Conservation (phyloP, 129 eudicot genomes). For the Chrysanthemum seticuspe region DNA sequence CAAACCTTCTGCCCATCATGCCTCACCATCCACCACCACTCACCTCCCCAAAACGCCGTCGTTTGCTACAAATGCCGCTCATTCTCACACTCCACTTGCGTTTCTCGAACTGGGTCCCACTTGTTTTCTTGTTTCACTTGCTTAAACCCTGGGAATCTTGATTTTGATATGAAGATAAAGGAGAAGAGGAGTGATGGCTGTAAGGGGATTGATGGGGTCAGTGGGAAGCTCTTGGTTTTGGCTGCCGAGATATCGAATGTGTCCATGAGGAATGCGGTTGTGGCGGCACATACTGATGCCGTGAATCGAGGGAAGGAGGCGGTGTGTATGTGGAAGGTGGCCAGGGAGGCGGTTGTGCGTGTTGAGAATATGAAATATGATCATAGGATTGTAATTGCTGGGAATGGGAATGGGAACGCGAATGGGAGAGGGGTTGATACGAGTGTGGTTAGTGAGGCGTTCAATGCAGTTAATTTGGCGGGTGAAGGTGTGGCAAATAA, state of each 20-base stretch:
- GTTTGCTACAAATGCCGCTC: neutral
- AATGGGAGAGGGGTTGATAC: slow-evolving; percentile 17
- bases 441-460: slow-evolving; percentile 37
- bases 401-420: too few relatives aligned
- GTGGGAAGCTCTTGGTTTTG: neutral
- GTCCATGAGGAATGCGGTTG: neutral
- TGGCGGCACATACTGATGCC: neutral
- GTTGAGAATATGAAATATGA: neutral
- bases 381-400: neutral
- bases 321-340: neutral
- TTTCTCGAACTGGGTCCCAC: neutral
- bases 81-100: neutral
- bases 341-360: neutral
- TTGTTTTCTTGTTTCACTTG: neutral
- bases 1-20: neutral
- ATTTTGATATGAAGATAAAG: neutral
- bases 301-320: neutral
- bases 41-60: neutral
- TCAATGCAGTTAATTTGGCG: slow-evolving; percentile 50
- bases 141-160: neutral
- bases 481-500: neutral
- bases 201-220: neutral
- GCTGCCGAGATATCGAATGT: neutral
- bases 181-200: too few relatives aligned
- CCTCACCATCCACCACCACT: neutral